These are phyloP conservation scores for Fraxinus nigra DNA, from an alignment of 305 asterid species.

Conservation along the genomic window DNA sequence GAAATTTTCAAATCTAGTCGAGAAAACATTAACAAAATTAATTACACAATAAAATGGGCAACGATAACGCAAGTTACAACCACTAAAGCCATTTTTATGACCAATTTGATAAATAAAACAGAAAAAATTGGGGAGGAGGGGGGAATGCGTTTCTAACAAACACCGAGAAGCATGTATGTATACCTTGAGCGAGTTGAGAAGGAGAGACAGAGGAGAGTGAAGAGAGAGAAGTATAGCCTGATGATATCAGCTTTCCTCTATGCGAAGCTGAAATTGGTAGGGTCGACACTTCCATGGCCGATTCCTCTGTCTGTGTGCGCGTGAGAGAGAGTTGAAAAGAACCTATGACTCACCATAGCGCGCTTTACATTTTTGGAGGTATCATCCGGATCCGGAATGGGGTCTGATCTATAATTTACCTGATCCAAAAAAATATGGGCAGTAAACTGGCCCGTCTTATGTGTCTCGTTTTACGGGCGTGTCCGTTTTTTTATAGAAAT, in stretches of 20 bases:
- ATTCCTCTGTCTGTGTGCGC: constrained; percentile 11
- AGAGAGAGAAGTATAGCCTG: constrained; percentile 64
- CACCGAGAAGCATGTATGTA: neutral
- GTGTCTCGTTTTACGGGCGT: neutral
- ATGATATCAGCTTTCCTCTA: constrained; percentile 73
- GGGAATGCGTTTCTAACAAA: neutral
- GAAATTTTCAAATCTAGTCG: constrained; percentile 64
- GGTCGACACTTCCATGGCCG: constrained; percentile 61
- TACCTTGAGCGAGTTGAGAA: constrained; percentile 64
- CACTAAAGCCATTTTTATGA: neutral
- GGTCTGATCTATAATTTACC: neutral
- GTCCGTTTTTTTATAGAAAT: no score
- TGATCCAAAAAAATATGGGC: neutral
- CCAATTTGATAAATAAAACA: neutral
- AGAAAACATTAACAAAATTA: neutral
- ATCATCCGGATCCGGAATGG: neutral
- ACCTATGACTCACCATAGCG: neutral
- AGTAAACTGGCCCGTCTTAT: neutral
- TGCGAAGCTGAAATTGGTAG: constrained; percentile 80
- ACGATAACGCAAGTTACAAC: neutral
- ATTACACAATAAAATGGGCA: neutral
- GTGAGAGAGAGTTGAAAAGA: neutral
- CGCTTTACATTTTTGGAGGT: neutral
- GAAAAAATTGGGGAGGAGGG: neutral
- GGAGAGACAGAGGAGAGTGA: constrained; percentile 57